phyloP scores from a whole-genome alignment of 2,329 filamentous ascomycete species.

The Sclerotinia nivalis region DNA sequence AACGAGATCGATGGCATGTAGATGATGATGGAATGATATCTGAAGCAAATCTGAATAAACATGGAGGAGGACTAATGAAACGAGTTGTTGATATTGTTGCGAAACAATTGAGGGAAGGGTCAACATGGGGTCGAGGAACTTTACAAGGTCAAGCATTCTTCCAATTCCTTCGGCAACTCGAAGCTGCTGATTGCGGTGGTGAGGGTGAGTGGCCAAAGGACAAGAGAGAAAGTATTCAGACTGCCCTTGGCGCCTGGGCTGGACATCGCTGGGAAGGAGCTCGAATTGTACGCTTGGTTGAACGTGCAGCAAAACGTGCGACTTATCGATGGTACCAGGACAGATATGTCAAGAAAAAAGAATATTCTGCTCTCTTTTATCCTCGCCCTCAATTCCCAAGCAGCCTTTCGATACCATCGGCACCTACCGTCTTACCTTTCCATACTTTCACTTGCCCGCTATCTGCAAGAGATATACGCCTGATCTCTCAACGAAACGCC shows the following conservation, averaged over 20 bases:
- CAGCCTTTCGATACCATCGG: constrained; percentile 74
- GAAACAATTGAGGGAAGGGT: constrained; percentile 83
- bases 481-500: constrained; percentile 94
- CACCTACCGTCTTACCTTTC: constrained; percentile 93
- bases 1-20: constrained; percentile 90
- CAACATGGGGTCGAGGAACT: constrained; percentile 77
- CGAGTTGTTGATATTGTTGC: constrained; percentile 88
- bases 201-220: constrained; percentile 40
- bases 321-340: constrained; percentile 89
- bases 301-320: constrained; percentile 76
- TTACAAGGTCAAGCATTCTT: constrained; percentile 58
- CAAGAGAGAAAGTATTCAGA: constrained; percentile 41
- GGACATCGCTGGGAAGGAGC: constrained; percentile 86
- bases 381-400: constrained; percentile 71
- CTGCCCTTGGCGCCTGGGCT: constrained; percentile 58
- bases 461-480: constrained; percentile 84
- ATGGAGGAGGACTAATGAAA: constrained; percentile 78
- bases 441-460: constrained; percentile 97
- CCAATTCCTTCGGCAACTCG: constrained; percentile 41
- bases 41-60: constrained; percentile 64
- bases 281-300: constrained; percentile 76
- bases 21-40: constrained; percentile 79
- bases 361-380: constrained; percentile 62
- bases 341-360: constrained; percentile 63
- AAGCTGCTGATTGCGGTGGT: constrained; percentile 39